Conservation (phyloP, 75 land plant genomes). For the Pseudotsuga menziesii region DNA sequence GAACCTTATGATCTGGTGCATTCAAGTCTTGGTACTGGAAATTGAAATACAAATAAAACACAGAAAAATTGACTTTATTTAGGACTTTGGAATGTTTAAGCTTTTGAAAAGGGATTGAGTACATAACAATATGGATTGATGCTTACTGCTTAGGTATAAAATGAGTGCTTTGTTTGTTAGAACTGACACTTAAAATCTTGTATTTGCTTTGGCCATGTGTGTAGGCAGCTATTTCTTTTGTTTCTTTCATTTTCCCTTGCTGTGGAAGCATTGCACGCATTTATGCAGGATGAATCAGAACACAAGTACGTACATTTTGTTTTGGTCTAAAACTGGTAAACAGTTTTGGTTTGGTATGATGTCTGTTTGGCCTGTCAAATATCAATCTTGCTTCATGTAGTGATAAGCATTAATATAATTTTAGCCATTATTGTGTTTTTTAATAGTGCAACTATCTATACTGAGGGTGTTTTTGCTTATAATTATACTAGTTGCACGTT, state of each 20-base stretch:
- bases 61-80: background rate
- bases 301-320: constrained; percentile 70
- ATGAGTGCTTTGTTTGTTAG: constrained; percentile 6
- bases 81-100: no score
- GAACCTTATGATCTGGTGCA: no score
- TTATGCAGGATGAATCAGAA: constrained; percentile 94
- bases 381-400: background rate
- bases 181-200: constrained; percentile 21
- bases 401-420: background rate
- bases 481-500: background rate
- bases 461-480: background rate
- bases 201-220: constrained; percentile 26
- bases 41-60: background rate
- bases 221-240: constrained; percentile 95
- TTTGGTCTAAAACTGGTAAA: background rate
- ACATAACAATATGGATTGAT: background rate
- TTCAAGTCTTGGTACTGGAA: background rate
- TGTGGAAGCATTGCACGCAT: constrained; percentile 98
- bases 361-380: background rate
- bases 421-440: background rate
- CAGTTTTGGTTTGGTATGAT: constrained; percentile 1
- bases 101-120: background rate
- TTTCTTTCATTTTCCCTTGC: constrained; percentile 94
- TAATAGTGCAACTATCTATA: background rate
- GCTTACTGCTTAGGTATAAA: background rate